Evolutionary conservation across 495 filamentous ascomycete genomes (phyloP).

Genomic region (Sporormia fimetaria): DNA sequence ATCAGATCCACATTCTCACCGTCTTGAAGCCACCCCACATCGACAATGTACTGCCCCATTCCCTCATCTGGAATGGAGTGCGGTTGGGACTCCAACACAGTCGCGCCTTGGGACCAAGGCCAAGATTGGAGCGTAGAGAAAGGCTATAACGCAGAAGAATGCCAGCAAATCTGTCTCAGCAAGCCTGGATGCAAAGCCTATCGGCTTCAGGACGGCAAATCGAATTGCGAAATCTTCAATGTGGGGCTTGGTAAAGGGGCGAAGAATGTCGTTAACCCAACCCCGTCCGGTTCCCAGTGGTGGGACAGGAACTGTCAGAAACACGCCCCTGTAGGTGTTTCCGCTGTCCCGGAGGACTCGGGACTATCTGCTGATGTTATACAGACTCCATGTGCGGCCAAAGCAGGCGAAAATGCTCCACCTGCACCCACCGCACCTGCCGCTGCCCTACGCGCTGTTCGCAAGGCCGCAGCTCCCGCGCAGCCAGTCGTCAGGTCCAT

Average conservation of each 20-base stretch:
- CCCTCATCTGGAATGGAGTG: constrained; percentile 10
- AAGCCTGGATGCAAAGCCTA: constrained; percentile 9
- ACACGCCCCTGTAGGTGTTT: constrained; percentile 6
- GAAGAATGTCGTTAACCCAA: constrained; percentile 6
- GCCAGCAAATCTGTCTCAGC: constrained; percentile 17
- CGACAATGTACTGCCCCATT: constrained; percentile 9
- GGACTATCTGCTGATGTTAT: background rate
- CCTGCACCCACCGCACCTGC: background rate
- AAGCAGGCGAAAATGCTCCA: background rate
- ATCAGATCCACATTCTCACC: background rate
- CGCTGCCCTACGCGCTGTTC: background rate
- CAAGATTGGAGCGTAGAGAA: constrained; percentile 15
- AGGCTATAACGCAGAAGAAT: constrained; percentile 7
- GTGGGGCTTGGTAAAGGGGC: constrained; percentile 6
- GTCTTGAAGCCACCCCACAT: constrained; percentile 9
- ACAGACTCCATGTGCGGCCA: constrained; percentile 1
- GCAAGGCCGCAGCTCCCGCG: background rate
- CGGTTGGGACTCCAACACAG: constrained; percentile 8
- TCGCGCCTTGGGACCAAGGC: constrained; percentile 14
- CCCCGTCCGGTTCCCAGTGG: constrained; percentile 10
- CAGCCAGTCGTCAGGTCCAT: constrained; percentile 8
- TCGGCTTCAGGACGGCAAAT: constrained; percentile 1
- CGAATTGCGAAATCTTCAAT: constrained; percentile 16
- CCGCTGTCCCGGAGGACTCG: background rate
- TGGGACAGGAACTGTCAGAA: constrained; percentile 13